Evolutionary conservation across 1,139 yeast genomes (phyloP), one percentile per base, ranked within the genome.

Genomic region (Scheffersomyces cryptocercus): DNA sequence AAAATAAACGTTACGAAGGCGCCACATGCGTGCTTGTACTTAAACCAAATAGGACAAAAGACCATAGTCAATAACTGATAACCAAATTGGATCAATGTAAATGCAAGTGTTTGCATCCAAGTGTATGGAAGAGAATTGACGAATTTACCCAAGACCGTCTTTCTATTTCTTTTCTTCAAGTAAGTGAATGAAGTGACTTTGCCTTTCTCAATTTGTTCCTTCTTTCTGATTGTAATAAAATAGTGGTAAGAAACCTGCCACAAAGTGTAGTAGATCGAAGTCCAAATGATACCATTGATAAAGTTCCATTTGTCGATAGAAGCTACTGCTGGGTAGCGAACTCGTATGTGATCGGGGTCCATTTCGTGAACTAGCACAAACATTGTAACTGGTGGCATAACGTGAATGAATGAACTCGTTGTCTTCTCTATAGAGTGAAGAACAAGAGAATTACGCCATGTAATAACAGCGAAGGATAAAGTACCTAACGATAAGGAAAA

Each of bases 401-500:
- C 77, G 59, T 93, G 99, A 50, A 93, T 91, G 55, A 89, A 88
- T 4, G 96, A 84, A 12, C 93, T 83, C 1, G 98, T 91, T n/a
- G 93, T 88, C 64, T 93, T 91, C 51, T 91, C 98, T 50, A 93
- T 79, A 13, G 95, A 85, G 59, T 93, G 99, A 39, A 93, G 73
- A 7, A 93, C 98, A 45, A 93, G 74, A 7, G 97, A 90, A 61
- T 93, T 93, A 56, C 96, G 77, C 99, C 99, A 93, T 0, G 97
- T 88, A 33, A 91, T 84, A 14, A 93, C 97, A 0, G 98, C 98
- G 79, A 89, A 91, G 8, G 96, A 81, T 42, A 93, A 68, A 0
- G 97, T 88, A 1, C 98, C 98, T 70, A 86, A 83, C 2, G 95
- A 79, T 46, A 93, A 79, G 11, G 97, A 86, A 65, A 88, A 91